Evolutionary conservation across 805 yeast genomes (phyloP), one percentile per base, ranked within the genome.

Genomic region (Metschnikowia peoriensis): DNA sequence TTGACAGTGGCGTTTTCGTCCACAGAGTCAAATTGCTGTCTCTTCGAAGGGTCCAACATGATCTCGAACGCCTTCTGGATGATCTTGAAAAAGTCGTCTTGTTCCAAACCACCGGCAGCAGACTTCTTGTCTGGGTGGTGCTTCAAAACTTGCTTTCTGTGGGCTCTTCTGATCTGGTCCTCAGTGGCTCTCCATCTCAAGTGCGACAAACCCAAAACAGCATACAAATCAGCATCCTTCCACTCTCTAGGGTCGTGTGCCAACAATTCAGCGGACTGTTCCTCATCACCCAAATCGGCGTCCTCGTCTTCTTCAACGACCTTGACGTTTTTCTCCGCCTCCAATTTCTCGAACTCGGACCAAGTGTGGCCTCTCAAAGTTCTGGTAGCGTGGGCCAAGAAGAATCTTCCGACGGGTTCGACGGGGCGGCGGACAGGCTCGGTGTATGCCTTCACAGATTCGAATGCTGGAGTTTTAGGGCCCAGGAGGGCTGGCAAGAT

Each of bases 111-210:
- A 59, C 96, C 97, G 55, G 84, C 71, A 49, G 93, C 97, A 65
- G 96, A 91, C 79, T 89, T 92, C 82, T 94, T 94, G 76, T 94
- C 99, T 61, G 99, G 99, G 72, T 94, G 99, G 73, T 93, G 97
- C 78, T 86, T 89, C 75, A 94, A 81, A 29, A 94, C 98, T 76
- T 90, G 96, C 71, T 86, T 87, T 81, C 99, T 87, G 81, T 93
- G 97, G 52, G 98, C 97, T 71, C 91, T 86, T 76, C 96, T 87
- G 67, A 94, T 85, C 74, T 92, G 97, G 64, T 86, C 96, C 64
- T 86, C 92, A 51, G 89, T 90, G 60, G 99, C 98, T 61, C 75
- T 84, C 85, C 82, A 86, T 79, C 99, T 86, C 72, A 89, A 83
- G 69, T 90, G 89, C 57, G 96, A 85, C 65, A 94, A 79, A 59